A percentile compares a stretch with the other conserved stretches of the same genome.
Conservation (phyloP, 1,139 yeast species). For the Scheffersomyces segobiensis region DNA sequence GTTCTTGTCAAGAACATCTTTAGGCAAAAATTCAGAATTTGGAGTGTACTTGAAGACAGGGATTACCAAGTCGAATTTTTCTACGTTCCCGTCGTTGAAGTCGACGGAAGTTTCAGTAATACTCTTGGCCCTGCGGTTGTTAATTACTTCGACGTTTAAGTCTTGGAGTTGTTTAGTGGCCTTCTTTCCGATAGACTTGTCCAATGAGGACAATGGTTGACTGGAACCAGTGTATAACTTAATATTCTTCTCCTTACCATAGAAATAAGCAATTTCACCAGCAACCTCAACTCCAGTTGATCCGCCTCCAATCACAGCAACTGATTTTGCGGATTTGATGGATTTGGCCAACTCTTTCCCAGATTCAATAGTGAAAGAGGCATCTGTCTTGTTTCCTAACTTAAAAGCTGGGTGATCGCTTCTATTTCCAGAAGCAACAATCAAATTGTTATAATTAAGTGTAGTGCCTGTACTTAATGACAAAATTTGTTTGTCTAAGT, state of each 20-base stretch:
- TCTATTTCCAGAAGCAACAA: conserved; percentile 35
- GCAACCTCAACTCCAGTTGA: conserved; percentile 42
- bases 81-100: conserved; percentile 16
- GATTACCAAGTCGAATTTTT: conserved; percentile 28
- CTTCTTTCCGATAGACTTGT: conserved; percentile 11
- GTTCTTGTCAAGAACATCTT: conserved; percentile 8
- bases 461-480: conserved; percentile 4
- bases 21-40: conserved; percentile 21
- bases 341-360: conserved; percentile 14
- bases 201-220: conserved; percentile 22
- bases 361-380: conserved; percentile 11
- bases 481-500: conserved; percentile 19
- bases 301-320: conserved; percentile 43
- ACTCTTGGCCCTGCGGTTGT: conserved; percentile 13
- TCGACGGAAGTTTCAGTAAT: conserved; percentile 4
- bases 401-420: conserved; percentile 26
- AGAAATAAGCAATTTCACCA: conserved; percentile 32
- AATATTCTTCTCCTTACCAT: conserved; percentile 18
- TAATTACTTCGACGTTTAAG: conserved; percentile 28
- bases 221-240: conserved; percentile 28
- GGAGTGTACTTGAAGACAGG: conserved; percentile 23
- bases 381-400: conserved; percentile 16
- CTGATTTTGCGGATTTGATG: conserved; percentile 20
- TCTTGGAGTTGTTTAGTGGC: conserved; percentile 22
- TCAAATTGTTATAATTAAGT: conserved; percentile 28